Base-by-base conservation (phyloP, 2,329 filamentous ascomycete species). In the Chaetoscypha palmicola region DNA sequence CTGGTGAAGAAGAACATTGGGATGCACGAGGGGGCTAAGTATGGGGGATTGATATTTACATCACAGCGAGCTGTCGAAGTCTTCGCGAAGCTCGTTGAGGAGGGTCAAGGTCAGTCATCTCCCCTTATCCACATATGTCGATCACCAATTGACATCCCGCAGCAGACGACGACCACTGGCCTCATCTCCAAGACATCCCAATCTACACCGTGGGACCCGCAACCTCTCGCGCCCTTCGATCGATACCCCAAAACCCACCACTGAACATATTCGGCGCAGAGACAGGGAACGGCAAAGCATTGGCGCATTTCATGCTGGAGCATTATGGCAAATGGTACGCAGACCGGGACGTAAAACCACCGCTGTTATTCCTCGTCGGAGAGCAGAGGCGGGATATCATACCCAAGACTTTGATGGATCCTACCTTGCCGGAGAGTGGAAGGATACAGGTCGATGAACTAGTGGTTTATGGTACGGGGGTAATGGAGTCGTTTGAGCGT, bases 371-470 rank as follows among this genome's bases (percentile, higher is more conserved):
- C 62, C 74, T 94, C 11, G 89, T 94, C 0, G 92, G 92, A 16
- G 91, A 96, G 61, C 86, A 90, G 61, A 77, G 89, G 43, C 72
- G 92, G 34, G 92, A 97, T 62, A 79, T 95, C 52, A 95, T 98
- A 51, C 90, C 92, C 1, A 86, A 77, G 55, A 87, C 78, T 1
- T 68, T 97, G 28, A 85, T 81, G 70, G 73, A 76, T 30, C 59
- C 68, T 0, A 55, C 60, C 0, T 65, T 89, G 7, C 63, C 73
- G 0, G 51, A 60, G 0, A 59, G 68, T 11, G 63, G 65, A 41
- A 69, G 76, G 38, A 83, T 92, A 17, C 64, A 64, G 5, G 83
- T 97, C 1, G 76, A 84, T 28, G 90, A 97, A 64, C 61, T 88
- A 5, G 79, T 91, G 2, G 81, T 96, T 10, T 98, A 98, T 61